Percentiles rank a stretch among this genome's conserved stretches.
Conservation (phyloP, 768 basidiomycete species). For the Kwoniella botswanensis region DNA sequence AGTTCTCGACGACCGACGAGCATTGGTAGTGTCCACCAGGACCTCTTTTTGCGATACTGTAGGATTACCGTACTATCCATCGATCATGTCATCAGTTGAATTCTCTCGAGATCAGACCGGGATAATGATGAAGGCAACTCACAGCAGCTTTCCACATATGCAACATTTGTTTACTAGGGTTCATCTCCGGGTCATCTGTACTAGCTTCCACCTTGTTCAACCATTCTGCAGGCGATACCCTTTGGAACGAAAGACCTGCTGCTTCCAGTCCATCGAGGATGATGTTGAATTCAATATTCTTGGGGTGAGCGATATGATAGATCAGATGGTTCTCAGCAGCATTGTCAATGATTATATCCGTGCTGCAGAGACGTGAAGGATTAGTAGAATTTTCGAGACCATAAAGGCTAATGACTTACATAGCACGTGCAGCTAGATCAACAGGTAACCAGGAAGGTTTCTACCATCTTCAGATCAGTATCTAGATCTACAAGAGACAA, state of each 20-base stretch:
- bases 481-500: not conserved
- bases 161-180: conserved; percentile 61
- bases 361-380: conserved; percentile 20
- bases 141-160: conserved; percentile 48
- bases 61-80: conserved; percentile 47
- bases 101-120: too few species aligned
- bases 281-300: conserved; percentile 58
- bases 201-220: conserved; percentile 56
- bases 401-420: conserved; percentile 44
- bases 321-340: conserved; percentile 39
- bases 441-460: conserved; percentile 65
- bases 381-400: not conserved
- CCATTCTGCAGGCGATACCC: conserved; percentile 58
- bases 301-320: conserved; percentile 60
- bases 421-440: conserved; percentile 62
- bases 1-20: conserved; percentile 51
- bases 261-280: conserved; percentile 59
- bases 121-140: conserved; percentile 21
- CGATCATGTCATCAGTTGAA: not conserved
- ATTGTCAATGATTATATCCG: conserved; percentile 57
- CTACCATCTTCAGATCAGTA: conserved; percentile 38
- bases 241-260: conserved; percentile 60
- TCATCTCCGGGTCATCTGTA: conserved; percentile 54
- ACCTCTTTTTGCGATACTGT: conserved; percentile 30
- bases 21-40: conserved; percentile 54